Evolutionary conservation across 495 filamentous ascomycete genomes (phyloP), one percentile per base, ranked within the genome.

Genomic region (Cairneyella variabilis): DNA sequence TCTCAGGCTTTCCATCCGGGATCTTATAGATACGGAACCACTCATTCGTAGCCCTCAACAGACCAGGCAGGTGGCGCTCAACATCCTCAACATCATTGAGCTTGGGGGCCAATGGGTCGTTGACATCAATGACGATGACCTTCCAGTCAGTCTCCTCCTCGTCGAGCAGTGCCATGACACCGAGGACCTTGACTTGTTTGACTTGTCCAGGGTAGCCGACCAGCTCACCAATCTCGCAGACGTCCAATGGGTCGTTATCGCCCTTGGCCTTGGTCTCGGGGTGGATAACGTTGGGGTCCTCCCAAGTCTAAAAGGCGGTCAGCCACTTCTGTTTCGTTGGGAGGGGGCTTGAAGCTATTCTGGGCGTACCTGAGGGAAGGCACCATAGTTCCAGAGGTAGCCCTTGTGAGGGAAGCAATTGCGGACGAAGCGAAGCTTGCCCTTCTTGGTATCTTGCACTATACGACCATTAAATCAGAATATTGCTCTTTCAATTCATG

Each of bases 1-100:
- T 99, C 85, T 97, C 93, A 64, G 91, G 91, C 90, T 97, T 99
- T 79, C 95, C 95, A 67, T 99, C 95, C 65, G 95, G 95, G 76
- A 99, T 97, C 82, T 97, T 97, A 85, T 99, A 99, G 82, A 99
- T 97, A 72, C 95, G 89, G 89, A 99, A 99, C 95, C 95, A 99
- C 82, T 99, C 95, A 69, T 99, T 99, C 68, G 93, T 97, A 66
- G 95, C 95, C 59, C 95, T 83, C 66, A 99, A 77, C 34, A 97
- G 86, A 57, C 95, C 95, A 38, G 95, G 95, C 21, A 99, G 87
- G 79, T 97, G 95, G 68, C 92, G 85, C 80, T 97, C 95, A 52
- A 99, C 92, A 72, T 99, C 95, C 80, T 97, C 95, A 63, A 99
- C 86, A 72, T 97, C 92, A 74, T 99, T 90, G 63, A 99, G 89